A percentile compares a stretch with the other conserved stretches of the same genome.
Evolutionary conservation across 1,139 yeast genomes (phyloP).

Genomic region (Debaryomycetaceae sp.): DNA sequence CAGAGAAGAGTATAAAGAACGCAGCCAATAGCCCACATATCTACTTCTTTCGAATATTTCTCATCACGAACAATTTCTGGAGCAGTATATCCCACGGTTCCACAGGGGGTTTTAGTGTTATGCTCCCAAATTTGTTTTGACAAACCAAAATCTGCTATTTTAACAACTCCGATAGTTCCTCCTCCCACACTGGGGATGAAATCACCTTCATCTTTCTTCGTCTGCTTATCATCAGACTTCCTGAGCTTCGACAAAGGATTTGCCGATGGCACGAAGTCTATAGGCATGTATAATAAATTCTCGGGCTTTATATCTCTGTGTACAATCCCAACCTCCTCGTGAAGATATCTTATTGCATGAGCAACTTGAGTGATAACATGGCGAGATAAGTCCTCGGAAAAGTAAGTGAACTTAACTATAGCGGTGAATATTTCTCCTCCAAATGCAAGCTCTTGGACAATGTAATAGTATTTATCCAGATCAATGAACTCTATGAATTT

Average conservation of each 20-base stretch:
- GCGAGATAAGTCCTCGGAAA: conserved; percentile 52
- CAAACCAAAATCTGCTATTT: conserved; percentile 57
- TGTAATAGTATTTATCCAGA: conserved; percentile 45
- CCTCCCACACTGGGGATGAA: conserved; percentile 48
- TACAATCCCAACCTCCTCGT: conserved; percentile 55
- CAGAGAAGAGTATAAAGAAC: conserved; percentile 58
- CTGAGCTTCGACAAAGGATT: conserved; percentile 39
- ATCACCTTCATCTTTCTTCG: conserved; percentile 52
- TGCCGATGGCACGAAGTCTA: conserved; percentile 44
- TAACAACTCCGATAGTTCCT: conserved; percentile 51
- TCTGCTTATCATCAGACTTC: conserved; percentile 44
- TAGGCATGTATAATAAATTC: conserved; percentile 57
- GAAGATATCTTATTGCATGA: conserved; percentile 46
- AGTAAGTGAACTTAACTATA: conserved; percentile 53
- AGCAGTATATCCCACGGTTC: conserved; percentile 62
- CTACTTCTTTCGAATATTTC: conserved; percentile 58
- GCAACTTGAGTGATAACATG: conserved; percentile 54
- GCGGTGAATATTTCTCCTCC: conserved; percentile 61
- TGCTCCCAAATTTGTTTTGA: conserved; percentile 56
- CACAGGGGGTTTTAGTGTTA: conserved; percentile 62
- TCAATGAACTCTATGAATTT: conserved; percentile 49
- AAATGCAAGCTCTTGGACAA: conserved; percentile 49
- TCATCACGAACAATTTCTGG: conserved; percentile 61
- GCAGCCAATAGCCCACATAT: conserved; percentile 65
- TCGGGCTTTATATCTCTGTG: conserved; percentile 60